These are phyloP conservation scores for Oryza punctata DNA, from an alignment of 176 grass and related monocot species.

Conservation along the genomic window DNA sequence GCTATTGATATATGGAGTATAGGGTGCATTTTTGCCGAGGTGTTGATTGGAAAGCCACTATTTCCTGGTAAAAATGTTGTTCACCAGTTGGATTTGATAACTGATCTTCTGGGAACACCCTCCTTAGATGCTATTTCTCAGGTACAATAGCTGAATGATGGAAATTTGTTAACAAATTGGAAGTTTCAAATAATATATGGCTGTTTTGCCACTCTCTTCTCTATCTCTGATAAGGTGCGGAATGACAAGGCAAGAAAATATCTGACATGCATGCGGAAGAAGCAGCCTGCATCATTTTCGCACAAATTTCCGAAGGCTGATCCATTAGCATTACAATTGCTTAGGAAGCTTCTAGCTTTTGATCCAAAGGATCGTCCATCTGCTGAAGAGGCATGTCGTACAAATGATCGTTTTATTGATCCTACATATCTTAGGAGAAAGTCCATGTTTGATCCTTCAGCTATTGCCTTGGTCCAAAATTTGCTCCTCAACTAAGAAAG, in stretches of 20 bases:
- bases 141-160: slow-evolving; percentile 11
- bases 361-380: slow-evolving; percentile 51
- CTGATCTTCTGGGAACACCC: slow-evolving; percentile 48
- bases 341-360: slow-evolving; percentile 56
- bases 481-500: not conserved
- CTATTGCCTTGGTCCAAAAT: not conserved
- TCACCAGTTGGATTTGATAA: slow-evolving; percentile 56
- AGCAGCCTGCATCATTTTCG: slow-evolving; percentile 48
- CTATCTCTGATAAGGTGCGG: slow-evolving; percentile 29
- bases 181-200: slow-evolving; percentile 3
- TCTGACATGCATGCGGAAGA: slow-evolving; percentile 46
- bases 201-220: slow-evolving; percentile 6
- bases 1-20: slow-evolving; percentile 58
- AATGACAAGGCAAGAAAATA: slow-evolving; percentile 57
- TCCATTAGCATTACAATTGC: slow-evolving; percentile 40
- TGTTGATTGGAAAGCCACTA: slow-evolving; percentile 47
- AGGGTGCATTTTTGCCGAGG: slow-evolving; percentile 50
- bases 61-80: slow-evolving; percentile 61
- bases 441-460: not conserved
- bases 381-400: slow-evolving; percentile 44
- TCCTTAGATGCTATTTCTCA: slow-evolving; percentile 49
- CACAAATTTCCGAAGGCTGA: slow-evolving; percentile 51
- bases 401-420: not conserved
- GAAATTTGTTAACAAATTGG: slow-evolving; percentile 13
- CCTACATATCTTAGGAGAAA: not conserved